Percentiles rank a stretch among this genome's conserved stretches.
These are phyloP conservation scores for Schizosaccharomyces osmophilus DNA, from an alignment of 805 yeast genomes.

Conservation along the genomic window DNA sequence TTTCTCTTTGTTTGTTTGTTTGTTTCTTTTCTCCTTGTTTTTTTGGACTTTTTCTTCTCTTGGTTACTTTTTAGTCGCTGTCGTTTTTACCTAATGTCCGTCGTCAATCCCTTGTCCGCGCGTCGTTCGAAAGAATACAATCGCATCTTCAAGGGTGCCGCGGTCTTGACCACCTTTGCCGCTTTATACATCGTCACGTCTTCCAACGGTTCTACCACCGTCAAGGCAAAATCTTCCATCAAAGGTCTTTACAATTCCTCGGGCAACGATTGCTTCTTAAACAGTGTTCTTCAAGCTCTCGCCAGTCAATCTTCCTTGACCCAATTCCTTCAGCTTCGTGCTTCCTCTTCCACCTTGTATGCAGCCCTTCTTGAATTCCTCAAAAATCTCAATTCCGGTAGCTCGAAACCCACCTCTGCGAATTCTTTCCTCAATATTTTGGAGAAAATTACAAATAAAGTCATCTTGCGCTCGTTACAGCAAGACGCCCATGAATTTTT, in stretches of 20 bases:
- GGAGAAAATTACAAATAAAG: not conserved
- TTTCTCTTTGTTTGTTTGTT: too few relatives aligned
- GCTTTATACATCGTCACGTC: not conserved
- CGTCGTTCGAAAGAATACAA: not conserved
- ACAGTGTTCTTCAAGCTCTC: not conserved
- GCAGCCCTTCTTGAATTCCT: not conserved
- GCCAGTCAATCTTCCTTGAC: not conserved
- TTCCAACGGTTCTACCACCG: constrained; percentile 1
- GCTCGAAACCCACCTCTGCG: not conserved
- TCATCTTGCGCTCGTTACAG: constrained; percentile 18
- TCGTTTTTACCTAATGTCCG: not conserved
- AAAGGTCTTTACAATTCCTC: not conserved
- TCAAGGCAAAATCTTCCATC: not conserved
- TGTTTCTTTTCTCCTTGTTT: too few relatives aligned
- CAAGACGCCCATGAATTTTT: constrained; percentile 98
- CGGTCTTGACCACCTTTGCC: not conserved
- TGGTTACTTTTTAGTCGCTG: not conserved
- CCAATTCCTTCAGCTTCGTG: not conserved
- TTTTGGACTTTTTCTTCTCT: too few relatives aligned
- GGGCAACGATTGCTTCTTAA: not conserved
- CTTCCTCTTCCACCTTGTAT: not conserved
- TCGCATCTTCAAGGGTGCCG: not conserved
- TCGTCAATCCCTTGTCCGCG: not conserved
- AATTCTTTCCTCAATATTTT: not conserved
- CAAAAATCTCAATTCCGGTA: not conserved